A percentile compares a stretch with the other conserved stretches of the same genome.
Conservation (phyloP, 225 moss, liverwort and hornwort genomes). For the Takakia lepidozioides region DNA sequence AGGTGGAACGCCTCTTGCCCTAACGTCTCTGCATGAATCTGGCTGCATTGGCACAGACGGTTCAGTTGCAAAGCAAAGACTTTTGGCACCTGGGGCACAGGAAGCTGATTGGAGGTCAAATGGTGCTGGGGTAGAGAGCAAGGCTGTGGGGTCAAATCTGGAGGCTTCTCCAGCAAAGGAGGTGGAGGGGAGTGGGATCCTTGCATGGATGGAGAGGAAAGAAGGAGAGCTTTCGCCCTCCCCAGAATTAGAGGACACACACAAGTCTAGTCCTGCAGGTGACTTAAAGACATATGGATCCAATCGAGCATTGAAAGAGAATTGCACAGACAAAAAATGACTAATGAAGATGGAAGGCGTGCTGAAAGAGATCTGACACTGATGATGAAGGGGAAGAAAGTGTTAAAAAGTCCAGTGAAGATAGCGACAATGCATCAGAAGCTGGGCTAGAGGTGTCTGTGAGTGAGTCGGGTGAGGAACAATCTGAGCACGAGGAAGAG, state of each 20-base stretch:
- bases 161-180: constrained; percentile 9
- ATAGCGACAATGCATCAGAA: constrained; percentile 81
- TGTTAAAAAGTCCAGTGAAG: constrained; percentile 50
- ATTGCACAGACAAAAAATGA: constrained; percentile 19
- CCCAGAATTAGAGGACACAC: constrained; percentile 30
- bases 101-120: constrained; percentile 10
- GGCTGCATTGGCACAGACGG: constrained; percentile 16
- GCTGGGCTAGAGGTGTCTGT: constrained; percentile 67
- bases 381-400: constrained; percentile 78
- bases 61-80: constrained; percentile 4
- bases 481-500: constrained; percentile 50
- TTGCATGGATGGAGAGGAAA: constrained; percentile 24
- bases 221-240: constrained; percentile 47
- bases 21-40: constrained; percentile 14
- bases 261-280: constrained; percentile 11
- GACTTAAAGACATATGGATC: constrained; percentile 6
- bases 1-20: too few relatives aligned
- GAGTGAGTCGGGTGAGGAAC: constrained; percentile 54
- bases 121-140: constrained; percentile 10
- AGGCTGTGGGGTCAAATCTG: constrained; percentile 6
- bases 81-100: constrained; percentile 1
- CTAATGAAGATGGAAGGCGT: constrained; percentile 39
- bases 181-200: constrained; percentile 12
- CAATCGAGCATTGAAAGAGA: constrained; percentile 13
- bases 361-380: constrained; percentile 23